phyloP scores from a whole-genome alignment of 176 grass and related monocot genomes.

The Rhynchospora tenuis region DNA sequence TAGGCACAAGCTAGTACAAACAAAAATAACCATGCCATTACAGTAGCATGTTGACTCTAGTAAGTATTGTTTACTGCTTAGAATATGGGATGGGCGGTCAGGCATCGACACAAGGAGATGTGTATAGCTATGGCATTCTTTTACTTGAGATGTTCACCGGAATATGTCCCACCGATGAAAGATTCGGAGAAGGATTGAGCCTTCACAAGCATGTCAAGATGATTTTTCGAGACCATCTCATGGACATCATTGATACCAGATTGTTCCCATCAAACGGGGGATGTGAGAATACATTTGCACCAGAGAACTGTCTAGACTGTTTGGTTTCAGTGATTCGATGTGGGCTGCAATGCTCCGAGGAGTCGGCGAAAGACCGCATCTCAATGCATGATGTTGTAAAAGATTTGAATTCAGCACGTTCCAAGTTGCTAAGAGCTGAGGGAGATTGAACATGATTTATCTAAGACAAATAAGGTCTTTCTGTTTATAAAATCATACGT shows the following conservation, averaged over 20 bases:
- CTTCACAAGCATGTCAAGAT: slow-evolving; percentile 4
- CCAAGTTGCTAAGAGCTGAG: no score
- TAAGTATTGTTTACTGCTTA: background rate
- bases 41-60: background rate
- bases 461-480: no score
- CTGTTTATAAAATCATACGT: no score
- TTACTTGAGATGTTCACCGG: slow-evolving; percentile 49
- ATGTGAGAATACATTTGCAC: no score
- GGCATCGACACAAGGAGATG: slow-evolving; percentile 24
- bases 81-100: slow-evolving; percentile 1
- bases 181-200: slow-evolving; percentile 25
- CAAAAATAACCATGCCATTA: background rate
- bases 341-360: background rate
- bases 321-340: background rate
- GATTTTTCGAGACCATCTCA: background rate
- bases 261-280: no score
- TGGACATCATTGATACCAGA: slow-evolving; percentile 17
- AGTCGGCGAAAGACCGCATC: background rate
- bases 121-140: slow-evolving; percentile 58
- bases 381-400: background rate
- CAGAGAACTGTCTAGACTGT: background rate
- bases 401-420: background rate
- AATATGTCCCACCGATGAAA: slow-evolving; percentile 30
- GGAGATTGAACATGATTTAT: no score
- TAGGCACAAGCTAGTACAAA: background rate